These are phyloP conservation scores for Dipteronia dyeriana DNA, from an alignment of 345 rosid genomes.

Conservation along the genomic window DNA sequence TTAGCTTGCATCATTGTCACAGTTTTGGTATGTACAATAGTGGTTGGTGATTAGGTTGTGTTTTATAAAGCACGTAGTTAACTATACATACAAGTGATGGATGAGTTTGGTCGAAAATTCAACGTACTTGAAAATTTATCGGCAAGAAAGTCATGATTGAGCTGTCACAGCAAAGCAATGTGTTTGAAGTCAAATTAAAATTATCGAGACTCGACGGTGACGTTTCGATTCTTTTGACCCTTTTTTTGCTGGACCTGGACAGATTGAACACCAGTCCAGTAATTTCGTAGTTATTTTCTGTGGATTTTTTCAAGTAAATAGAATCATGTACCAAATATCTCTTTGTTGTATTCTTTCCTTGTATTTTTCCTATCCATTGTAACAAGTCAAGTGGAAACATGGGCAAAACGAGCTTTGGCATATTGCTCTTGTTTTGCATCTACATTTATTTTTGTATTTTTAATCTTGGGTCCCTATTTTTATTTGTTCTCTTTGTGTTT, in stretches of 20 bases:
- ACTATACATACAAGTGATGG: background rate
- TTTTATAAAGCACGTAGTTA: background rate
- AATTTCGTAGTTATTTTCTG: background rate
- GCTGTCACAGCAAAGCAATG: background rate
- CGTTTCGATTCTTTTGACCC: background rate
- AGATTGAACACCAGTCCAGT: background rate
- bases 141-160: background rate
- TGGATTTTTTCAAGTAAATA: background rate
- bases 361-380: background rate
- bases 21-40: background rate
- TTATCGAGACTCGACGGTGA: background rate
- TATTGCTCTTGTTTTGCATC: background rate
- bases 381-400: slow-evolving; percentile 35
- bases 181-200: slow-evolving; percentile 12
- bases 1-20: background rate
- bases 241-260: background rate
- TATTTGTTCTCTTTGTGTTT: no score
- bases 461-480: background rate
- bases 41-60: slow-evolving; percentile 18
- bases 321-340: background rate
- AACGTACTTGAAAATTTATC: background rate
- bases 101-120: slow-evolving; percentile 9
- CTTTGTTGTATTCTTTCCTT: background rate
- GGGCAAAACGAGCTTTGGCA: slow-evolving; percentile 25
- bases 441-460: background rate